Evolutionary conservation across 176 grass and related monocot genomes (phyloP).

Genomic region (Themeda triandra): DNA sequence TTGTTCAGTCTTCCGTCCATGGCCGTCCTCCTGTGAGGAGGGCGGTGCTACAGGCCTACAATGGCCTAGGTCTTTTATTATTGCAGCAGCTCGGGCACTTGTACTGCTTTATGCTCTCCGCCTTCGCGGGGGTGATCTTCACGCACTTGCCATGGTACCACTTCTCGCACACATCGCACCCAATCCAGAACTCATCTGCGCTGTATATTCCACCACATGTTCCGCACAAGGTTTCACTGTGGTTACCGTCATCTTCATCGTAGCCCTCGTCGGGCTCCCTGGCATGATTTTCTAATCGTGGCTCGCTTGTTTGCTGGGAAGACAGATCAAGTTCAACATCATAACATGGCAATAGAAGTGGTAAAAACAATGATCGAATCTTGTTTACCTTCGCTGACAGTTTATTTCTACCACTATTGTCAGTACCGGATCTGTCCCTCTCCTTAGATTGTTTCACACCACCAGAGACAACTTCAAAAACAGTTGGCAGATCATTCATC

Average conservation of each 20-base stretch:
- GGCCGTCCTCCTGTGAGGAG: neutral
- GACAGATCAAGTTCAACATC: neutral
- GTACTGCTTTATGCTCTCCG: constrained; percentile 97
- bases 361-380: neutral
- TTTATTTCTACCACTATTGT: constrained; percentile 78
- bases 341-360: neutral
- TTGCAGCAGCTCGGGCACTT: constrained; percentile 97
- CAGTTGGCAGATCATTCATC: constrained; percentile 91
- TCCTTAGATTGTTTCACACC: constrained; percentile 62
- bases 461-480: constrained; percentile 73
- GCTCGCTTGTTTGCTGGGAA: constrained; percentile 68
- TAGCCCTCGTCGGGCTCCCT: constrained; percentile 65
- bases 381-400: constrained; percentile 66
- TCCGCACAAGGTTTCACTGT: constrained; percentile 90
- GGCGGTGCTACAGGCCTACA: constrained; percentile 9
- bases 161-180: constrained; percentile 85
- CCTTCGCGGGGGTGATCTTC: constrained; percentile 94
- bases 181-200: constrained; percentile 89
- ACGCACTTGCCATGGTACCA: constrained; percentile 99
- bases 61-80: constrained; percentile 67
- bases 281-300: constrained; percentile 45
- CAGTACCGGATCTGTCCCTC: constrained; percentile 53
- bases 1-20: constrained; percentile 16
- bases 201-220: constrained; percentile 82
- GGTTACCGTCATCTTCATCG: constrained; percentile 74